Evolutionary conservation across 345 rosid genomes (phyloP).

Genomic region (Mangifera indica): DNA sequence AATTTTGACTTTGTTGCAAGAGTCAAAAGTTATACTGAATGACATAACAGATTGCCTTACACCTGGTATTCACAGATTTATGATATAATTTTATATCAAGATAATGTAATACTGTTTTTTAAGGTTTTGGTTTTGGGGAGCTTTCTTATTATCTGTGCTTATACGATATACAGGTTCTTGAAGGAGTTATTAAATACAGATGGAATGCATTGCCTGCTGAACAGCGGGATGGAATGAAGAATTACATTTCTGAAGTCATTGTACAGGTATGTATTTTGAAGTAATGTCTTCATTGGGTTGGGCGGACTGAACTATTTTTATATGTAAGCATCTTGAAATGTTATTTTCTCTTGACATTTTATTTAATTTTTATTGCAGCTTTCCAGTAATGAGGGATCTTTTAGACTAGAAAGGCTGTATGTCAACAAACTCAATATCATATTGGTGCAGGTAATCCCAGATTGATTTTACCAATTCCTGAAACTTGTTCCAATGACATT

Average conservation of each 20-base stretch:
- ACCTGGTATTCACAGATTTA: too few species aligned
- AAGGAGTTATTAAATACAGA: slow-evolving; percentile 95
- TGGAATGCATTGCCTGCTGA: slow-evolving; percentile 98
- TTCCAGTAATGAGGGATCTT: slow-evolving; percentile 87
- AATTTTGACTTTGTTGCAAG: too few species aligned
- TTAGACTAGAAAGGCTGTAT: slow-evolving; percentile 82
- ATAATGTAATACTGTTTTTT: neutral
- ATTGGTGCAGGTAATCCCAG: slow-evolving; percentile 76
- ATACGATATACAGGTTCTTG: slow-evolving; percentile 67
- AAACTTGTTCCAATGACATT: neutral
- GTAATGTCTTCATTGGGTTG: neutral
- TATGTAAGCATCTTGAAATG: neutral
- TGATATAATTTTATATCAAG: too few species aligned
- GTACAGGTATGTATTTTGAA: slow-evolving; percentile 60
- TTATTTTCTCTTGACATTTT: slow-evolving; percentile 5
- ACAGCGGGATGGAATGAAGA: slow-evolving; percentile 99
- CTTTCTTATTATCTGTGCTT: slow-evolving; percentile 11
- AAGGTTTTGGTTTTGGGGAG: neutral
- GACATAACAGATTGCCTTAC: too few species aligned
- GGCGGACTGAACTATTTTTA: neutral
- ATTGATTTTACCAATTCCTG: neutral
- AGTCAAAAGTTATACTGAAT: too few species aligned
- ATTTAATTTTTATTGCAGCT: slow-evolving; percentile 46
- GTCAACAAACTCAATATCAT: slow-evolving; percentile 94
- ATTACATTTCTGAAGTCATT: slow-evolving; percentile 96